Conservation (phyloP, 1,139 yeast genomes). For the Citeromyces siamensis region DNA sequence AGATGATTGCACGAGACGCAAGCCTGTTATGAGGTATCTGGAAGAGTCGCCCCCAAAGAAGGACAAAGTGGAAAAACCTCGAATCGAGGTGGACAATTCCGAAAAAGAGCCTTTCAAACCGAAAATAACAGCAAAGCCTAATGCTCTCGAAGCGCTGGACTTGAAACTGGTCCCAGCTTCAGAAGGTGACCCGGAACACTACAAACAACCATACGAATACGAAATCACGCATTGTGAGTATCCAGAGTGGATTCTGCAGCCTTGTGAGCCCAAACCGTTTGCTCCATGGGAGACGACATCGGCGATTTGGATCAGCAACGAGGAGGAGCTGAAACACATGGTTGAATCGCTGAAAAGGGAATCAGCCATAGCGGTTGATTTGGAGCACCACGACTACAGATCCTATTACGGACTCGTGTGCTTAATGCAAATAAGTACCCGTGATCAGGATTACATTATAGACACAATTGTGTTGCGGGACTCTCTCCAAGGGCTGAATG, state of each 20-base stretch:
- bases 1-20: slow-evolving; percentile 27
- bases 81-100: slow-evolving; percentile 52
- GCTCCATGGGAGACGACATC: slow-evolving; percentile 52
- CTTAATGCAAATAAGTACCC: slow-evolving; percentile 83
- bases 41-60: slow-evolving; percentile 26
- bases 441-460: slow-evolving; percentile 33
- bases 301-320: slow-evolving; percentile 56
- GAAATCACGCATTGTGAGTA: slow-evolving; percentile 69
- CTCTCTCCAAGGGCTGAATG: slow-evolving; percentile 55
- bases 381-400: slow-evolving; percentile 92
- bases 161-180: slow-evolving; percentile 26
- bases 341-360: slow-evolving; percentile 34
- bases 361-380: slow-evolving; percentile 81
- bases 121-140: slow-evolving; percentile 55
- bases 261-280: slow-evolving; percentile 38
- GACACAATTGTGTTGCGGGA: slow-evolving; percentile 62
- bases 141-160: slow-evolving; percentile 42
- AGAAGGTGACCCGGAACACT: slow-evolving; percentile 41
- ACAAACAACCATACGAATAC: slow-evolving; percentile 67
- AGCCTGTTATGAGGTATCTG: slow-evolving; percentile 26
- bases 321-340: slow-evolving; percentile 40
- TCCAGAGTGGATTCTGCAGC: slow-evolving; percentile 41
- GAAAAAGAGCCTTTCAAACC: slow-evolving; percentile 72
- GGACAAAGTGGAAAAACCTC: slow-evolving; percentile 51
- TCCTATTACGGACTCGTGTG: slow-evolving; percentile 86